Conservation (phyloP, 305 asterid species). For the Fraxinus floribunda region DNA sequence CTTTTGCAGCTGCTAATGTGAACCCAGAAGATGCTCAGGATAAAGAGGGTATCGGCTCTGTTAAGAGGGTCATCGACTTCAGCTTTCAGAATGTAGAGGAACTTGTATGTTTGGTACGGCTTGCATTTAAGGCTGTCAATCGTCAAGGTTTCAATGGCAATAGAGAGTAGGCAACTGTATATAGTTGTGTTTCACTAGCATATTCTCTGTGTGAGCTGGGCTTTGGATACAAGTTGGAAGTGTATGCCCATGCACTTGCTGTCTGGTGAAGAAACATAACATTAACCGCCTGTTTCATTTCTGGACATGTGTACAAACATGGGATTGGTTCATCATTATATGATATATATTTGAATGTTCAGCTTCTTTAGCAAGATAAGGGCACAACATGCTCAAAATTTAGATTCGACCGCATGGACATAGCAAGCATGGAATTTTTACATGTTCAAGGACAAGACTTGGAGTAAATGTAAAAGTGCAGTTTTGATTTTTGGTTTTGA, state of each 20-base stretch:
- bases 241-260: constrained; percentile 26
- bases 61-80: constrained; percentile 74
- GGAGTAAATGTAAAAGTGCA: constrained; percentile 41
- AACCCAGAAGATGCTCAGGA: constrained; percentile 50
- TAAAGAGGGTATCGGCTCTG: constrained; percentile 52
- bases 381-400: constrained; percentile 35
- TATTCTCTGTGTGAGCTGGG: constrained; percentile 31
- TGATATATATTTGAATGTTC: constrained; percentile 36
- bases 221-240: constrained; percentile 29
- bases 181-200: constrained; percentile 32
- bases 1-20: constrained; percentile 57
- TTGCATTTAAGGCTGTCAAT: constrained; percentile 60
- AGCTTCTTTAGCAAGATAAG: constrained; percentile 40
- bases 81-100: constrained; percentile 78
- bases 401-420: constrained; percentile 29
- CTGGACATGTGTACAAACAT: constrained; percentile 68
- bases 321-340: constrained; percentile 40
- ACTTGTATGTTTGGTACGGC: constrained; percentile 54
- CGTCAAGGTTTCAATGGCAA: constrained; percentile 44
- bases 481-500: constrained; percentile 48
- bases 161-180: constrained; percentile 53
- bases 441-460: constrained; percentile 37
- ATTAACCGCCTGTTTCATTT: constrained; percentile 38
- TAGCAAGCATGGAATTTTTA: constrained; percentile 33
- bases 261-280: constrained; percentile 41